Base-by-base conservation (phyloP, 495 filamentous ascomycete species). In the Ramalina peruviana region DNA sequence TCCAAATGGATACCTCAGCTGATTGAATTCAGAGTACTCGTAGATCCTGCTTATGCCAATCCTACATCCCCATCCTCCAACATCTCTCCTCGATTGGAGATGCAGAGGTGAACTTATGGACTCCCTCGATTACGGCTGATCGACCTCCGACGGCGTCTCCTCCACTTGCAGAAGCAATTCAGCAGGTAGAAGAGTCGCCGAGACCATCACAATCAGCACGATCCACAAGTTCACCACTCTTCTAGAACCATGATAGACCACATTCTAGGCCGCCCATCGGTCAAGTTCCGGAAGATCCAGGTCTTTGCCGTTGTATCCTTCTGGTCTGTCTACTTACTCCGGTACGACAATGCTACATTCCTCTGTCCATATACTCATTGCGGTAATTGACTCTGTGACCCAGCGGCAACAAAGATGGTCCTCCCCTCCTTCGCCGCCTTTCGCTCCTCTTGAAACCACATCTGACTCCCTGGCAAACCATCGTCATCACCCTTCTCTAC, bases 241-340 rank as follows among this genome's bases (percentile, higher is more conserved):
- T 15, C 27, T 37, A 13, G 10, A 26, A 20, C 12, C 15, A 58
- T 57, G 57, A 55, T 59, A 54, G 92, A 98, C 62, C 92, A 98
- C 69, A 80, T 96, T 48, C 75, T 98, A 36, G 92, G 92, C 51
- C 78, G 85, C 54, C 92, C 92, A 33, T 94, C 88, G 7, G 81
- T 83, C 52, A 80, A 85, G 66, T 94, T 92, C 60, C 82, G 92
- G 51, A 87, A 94, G 59, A 81, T 93, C 21, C 90, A 98, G 63
- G 88, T 98, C 54, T 76, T 96, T 50, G 81, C 84, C 23, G 92
- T 96, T 0, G 73, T 97, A 17, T 76, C 82, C 0, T 93, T 96
- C 58, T 97, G 92, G 93, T 87, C 83, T 15, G 64, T 81, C 17
- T 95, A 94, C 61, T 70, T 96, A 11, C 69, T 82, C 52, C 75